phyloP scores from a whole-genome alignment of 2,329 filamentous ascomycete species.

The Aspergillus aculeatus region DNA sequence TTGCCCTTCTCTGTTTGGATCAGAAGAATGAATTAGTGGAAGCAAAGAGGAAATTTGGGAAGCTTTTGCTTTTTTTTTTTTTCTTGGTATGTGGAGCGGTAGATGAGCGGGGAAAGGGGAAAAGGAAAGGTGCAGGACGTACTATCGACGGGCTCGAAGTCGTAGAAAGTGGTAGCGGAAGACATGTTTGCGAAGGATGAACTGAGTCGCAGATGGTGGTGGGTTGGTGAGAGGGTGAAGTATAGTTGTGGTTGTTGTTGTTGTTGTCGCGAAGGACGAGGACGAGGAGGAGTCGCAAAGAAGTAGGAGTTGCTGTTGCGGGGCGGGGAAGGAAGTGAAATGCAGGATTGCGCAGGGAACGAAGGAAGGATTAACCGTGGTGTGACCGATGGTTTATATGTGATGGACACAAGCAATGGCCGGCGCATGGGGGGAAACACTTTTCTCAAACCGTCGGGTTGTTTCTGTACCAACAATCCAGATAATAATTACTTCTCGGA shows the following conservation, averaged over 20 bases:
- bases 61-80: background rate
- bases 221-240: background rate
- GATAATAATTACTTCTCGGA: background rate
- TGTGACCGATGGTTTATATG: background rate
- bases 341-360: background rate
- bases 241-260: background rate
- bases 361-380: background rate
- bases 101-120: background rate
- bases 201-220: background rate
- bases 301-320: background rate
- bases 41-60: background rate
- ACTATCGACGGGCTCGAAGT: slow-evolving; percentile 61
- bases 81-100: background rate
- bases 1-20: slow-evolving; percentile 64
- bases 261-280: background rate
- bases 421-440: background rate
- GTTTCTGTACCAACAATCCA: background rate
- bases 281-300: background rate
- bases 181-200: slow-evolving; percentile 46
- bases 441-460: background rate
- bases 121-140: slow-evolving; percentile 28
- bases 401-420: background rate
- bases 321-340: background rate
- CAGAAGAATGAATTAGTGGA: slow-evolving; percentile 10
- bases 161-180: slow-evolving; percentile 59